Conservation (phyloP, 148 eudicot genomes). For the Diospyros kaki region DNA sequence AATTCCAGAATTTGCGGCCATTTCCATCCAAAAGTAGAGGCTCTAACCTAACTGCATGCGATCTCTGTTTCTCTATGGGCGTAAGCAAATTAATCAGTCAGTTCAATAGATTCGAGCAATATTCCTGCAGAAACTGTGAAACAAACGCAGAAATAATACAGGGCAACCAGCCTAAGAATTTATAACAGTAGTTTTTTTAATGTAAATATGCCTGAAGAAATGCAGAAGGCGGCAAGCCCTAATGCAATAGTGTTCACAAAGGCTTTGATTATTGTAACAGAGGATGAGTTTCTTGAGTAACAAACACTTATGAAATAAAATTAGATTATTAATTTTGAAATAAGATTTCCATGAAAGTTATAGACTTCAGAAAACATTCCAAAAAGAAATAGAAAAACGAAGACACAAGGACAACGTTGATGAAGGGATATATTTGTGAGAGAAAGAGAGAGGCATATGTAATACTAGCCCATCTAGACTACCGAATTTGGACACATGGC, state of each 20-base stretch:
- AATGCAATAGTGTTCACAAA: too few relatives aligned
- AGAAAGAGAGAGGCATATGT: background rate
- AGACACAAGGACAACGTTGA: background rate
- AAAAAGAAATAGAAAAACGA: background rate
- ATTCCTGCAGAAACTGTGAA: background rate
- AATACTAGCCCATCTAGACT: background rate
- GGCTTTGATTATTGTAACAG: too few relatives aligned
- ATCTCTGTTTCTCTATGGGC: constrained; percentile 7
- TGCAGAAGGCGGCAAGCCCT: too few relatives aligned
- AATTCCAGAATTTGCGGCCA: constrained; percentile 27
- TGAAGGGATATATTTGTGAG: too few relatives aligned
- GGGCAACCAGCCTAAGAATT: too few relatives aligned
- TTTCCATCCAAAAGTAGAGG: constrained; percentile 20
- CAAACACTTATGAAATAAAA: too few relatives aligned
- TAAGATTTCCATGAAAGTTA: too few relatives aligned
- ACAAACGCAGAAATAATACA: background rate
- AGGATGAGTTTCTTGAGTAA: too few relatives aligned
- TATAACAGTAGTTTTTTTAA: too few relatives aligned
- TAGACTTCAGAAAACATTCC: too few relatives aligned
- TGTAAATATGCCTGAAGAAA: too few relatives aligned
- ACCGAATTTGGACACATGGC: background rate
- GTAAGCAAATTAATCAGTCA: constrained; percentile 5
- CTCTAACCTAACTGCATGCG: constrained; percentile 24
- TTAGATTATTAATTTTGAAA: too few relatives aligned
- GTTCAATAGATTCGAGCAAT: background rate